Evolutionary conservation across 1,139 yeast genomes (phyloP).

Genomic region (Blastobotrys arbuscula): DNA sequence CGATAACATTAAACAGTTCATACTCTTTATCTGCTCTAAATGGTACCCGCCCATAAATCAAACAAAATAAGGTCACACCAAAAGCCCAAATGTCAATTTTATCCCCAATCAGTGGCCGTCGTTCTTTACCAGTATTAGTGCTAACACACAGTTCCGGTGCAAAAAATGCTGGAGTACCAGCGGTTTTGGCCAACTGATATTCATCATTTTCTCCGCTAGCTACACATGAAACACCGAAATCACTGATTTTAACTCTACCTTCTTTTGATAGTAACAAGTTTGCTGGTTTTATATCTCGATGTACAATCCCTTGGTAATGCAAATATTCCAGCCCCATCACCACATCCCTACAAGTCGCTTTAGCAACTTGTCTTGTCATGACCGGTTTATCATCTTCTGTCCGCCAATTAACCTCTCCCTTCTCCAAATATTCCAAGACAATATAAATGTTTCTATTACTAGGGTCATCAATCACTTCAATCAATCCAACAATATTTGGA

Average conservation of each 20-base stretch:
- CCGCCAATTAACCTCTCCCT: conserved; percentile 89
- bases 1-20: conserved; percentile 80
- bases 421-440: conserved; percentile 85
- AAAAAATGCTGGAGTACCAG: conserved; percentile 84
- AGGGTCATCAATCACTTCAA: conserved; percentile 87
- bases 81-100: conserved; percentile 96
- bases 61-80: conserved; percentile 87
- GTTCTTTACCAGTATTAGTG: conserved; percentile 27
- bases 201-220: conserved; percentile 52
- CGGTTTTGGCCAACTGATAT: conserved; percentile 80
- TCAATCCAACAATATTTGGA: conserved; percentile 79
- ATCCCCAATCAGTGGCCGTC: conserved; percentile 52
- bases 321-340: conserved; percentile 85
- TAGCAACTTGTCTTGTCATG: conserved; percentile 24
- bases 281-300: conserved; percentile 96
- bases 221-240: conserved; percentile 94
- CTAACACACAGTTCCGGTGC: conserved; percentile 72
- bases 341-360: conserved; percentile 60
- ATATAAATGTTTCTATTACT: conserved; percentile 80
- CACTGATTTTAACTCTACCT: conserved; percentile 82
- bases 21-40: conserved; percentile 86
- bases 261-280: conserved; percentile 71
- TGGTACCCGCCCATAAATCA: conserved; percentile 83
- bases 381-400: conserved; percentile 39
- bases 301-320: conserved; percentile 90